Evolutionary conservation across 2,329 filamentous ascomycete species (phyloP), one percentile per base, ranked within the genome.

Genomic region (Fusarium buharicum): DNA sequence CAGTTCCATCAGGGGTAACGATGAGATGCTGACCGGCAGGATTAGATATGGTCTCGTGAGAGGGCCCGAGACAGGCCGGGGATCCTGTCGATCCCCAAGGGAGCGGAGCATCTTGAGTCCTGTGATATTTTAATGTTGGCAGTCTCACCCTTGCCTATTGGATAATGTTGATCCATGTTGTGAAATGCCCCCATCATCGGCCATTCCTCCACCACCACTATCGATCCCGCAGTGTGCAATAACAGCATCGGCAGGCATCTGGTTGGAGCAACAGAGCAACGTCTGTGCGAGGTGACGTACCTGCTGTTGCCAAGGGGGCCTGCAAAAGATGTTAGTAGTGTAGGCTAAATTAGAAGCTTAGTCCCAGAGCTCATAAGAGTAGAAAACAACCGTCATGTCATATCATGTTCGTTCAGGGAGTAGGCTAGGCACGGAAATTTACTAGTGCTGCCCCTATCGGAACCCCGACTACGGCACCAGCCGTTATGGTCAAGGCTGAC

Each of bases 341-440:
- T 45, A 41, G 50, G 37, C 50, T 43, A 50, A 50, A 45, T 57
- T 43, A 51, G 50, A 62, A 53, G 51, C 48, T 56, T 56, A 52
- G 53, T 54, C 46, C 53, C 49, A 59, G 53, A 41, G 36, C 46
- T 48, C 55, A 52, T 62, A 51, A 24, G 8, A 24, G 22, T 24
- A 24, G 47, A 20, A 50, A 20, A 47, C 47, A 49, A 47, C 50
- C 55, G 48, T 64, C 66, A 58, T 70, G 57, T 70, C 68, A 70
- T 67, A 68, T 70, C 66, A 69, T 70, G 43, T 43, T 43, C 24
- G 27, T 59, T 46, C 61, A 57, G 41, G 53, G 59, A 55, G 20
- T 39, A 65, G 46, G 45, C 62, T 59, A 62, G 64, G 43, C 49
- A 41, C 57, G 64, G 64, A 69, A 69, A 68, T 62, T 64, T 66